phyloP scores from a whole-genome alignment of 2,329 filamentous ascomycete species.

The Cordyceps militaris region DNA sequence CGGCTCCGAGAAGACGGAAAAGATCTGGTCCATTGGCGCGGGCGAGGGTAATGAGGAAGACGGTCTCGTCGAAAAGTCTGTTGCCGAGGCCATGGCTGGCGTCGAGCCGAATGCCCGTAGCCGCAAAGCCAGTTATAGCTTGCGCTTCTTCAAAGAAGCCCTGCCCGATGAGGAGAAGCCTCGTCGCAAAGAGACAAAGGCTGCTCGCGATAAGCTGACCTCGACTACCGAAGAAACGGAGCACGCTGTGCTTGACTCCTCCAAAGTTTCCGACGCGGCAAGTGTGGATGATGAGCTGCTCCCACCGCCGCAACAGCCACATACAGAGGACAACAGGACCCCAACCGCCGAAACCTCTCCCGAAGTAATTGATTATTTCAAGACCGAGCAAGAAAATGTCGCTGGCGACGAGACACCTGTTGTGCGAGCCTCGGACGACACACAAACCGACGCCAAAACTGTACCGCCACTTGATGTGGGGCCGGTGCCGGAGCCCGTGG shows the following conservation, averaged over 20 bases:
- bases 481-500: neutral
- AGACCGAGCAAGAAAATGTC: neutral
- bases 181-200: constrained; percentile 43
- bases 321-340: neutral
- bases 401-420: constrained; percentile 10
- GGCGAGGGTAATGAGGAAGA: constrained; percentile 41
- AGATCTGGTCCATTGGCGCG: constrained; percentile 57
- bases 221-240: constrained; percentile 28
- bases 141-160: constrained; percentile 61
- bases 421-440: constrained; percentile 14
- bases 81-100: constrained; percentile 53
- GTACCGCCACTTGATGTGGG: constrained; percentile 12
- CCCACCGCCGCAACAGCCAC: neutral
- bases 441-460: neutral
- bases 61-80: constrained; percentile 58
- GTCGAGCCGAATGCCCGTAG: constrained; percentile 58
- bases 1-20: constrained; percentile 53
- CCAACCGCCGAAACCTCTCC: constrained; percentile 14
- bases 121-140: constrained; percentile 59
- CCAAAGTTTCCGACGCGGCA: constrained; percentile 6
- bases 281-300: neutral
- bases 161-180: constrained; percentile 50
- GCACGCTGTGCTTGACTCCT: constrained; percentile 16
- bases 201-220: constrained; percentile 34
- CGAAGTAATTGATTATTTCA: constrained; percentile 1